A percentile compares a stretch with the other conserved stretches of the same genome.
Evolutionary conservation across 2,329 filamentous ascomycete species (phyloP).

Genomic region (Ophiocordyceps camponoti-leonardi): DNA sequence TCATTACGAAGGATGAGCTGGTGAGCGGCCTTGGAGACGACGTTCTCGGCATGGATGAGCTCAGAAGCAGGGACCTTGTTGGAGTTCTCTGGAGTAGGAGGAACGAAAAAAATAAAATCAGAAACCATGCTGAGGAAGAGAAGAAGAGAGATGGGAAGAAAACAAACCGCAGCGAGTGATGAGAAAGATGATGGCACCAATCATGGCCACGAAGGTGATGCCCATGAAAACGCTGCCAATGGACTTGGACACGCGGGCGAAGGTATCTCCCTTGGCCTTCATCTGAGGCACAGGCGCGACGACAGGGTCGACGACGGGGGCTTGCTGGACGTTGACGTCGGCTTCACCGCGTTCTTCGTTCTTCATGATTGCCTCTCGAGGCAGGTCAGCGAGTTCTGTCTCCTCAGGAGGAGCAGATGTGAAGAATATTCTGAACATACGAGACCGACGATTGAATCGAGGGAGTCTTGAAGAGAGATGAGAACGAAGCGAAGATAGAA

Average conservation of each 20-base stretch:
- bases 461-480: background rate
- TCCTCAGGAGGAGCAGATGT: background rate
- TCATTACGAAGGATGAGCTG: slow-evolving; percentile 8
- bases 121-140: background rate
- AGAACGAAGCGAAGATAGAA: background rate
- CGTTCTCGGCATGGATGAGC: slow-evolving; percentile 5
- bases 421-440: background rate
- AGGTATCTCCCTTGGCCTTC: background rate
- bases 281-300: no score
- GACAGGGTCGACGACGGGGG: background rate
- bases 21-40: slow-evolving; percentile 6
- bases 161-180: background rate
- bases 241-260: background rate
- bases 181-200: background rate
- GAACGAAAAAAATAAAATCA: no score
- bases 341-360: background rate
- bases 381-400: background rate
- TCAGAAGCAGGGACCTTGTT: background rate
- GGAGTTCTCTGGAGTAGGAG: background rate
- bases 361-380: background rate
- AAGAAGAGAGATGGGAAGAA: background rate
- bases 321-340: background rate
- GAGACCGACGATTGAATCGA: no score
- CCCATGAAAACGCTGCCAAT: background rate
- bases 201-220: background rate